These are phyloP conservation scores for Aspergillus tanneri DNA, from an alignment of 2,329 filamentous ascomycete genomes.

Conservation along the genomic window DNA sequence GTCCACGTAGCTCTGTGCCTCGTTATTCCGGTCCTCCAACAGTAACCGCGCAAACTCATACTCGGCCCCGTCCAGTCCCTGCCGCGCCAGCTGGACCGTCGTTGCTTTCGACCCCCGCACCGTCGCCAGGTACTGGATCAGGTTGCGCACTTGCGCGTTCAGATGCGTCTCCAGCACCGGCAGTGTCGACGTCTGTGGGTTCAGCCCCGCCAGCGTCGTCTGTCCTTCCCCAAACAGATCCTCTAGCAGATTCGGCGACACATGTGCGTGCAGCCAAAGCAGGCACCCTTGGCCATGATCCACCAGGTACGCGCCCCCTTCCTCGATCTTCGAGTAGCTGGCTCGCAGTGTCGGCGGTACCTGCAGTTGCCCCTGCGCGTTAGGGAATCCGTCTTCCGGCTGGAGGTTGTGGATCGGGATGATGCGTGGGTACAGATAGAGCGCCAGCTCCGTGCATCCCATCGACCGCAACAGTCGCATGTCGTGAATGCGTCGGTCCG, in stretches of 20 bases:
- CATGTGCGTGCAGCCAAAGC: slow-evolving; percentile 88
- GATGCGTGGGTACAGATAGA: slow-evolving; percentile 95
- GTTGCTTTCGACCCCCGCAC: slow-evolving; percentile 83
- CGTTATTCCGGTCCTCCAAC: slow-evolving; percentile 93
- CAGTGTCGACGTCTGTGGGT: slow-evolving; percentile 75
- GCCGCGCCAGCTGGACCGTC: slow-evolving; percentile 84
- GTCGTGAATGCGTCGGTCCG: slow-evolving; percentile 86
- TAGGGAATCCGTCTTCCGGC: slow-evolving; percentile 87
- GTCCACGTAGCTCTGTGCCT: slow-evolving; percentile 96
- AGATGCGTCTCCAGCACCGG: slow-evolving; percentile 88
- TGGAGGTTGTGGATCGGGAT: slow-evolving; percentile 87
- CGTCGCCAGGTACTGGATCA: slow-evolving; percentile 79
- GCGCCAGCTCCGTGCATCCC: slow-evolving; percentile 77
- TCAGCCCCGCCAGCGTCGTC: slow-evolving; percentile 69
- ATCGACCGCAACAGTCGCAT: slow-evolving; percentile 87
- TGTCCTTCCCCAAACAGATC: slow-evolving; percentile 85
- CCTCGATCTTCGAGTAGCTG: slow-evolving; percentile 83
- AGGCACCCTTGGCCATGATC: slow-evolving; percentile 93
- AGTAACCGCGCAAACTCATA: slow-evolving; percentile 92
- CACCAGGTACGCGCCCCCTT: slow-evolving; percentile 89
- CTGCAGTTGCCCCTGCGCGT: slow-evolving; percentile 81
- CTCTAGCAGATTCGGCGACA: slow-evolving; percentile 83
- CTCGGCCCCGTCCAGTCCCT: slow-evolving; percentile 91
- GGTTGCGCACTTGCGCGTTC: slow-evolving; percentile 91
- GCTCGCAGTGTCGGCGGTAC: slow-evolving; percentile 79